Conservation (phyloP, 177 flowering plant species). For the Vitis hybrid region DNA sequence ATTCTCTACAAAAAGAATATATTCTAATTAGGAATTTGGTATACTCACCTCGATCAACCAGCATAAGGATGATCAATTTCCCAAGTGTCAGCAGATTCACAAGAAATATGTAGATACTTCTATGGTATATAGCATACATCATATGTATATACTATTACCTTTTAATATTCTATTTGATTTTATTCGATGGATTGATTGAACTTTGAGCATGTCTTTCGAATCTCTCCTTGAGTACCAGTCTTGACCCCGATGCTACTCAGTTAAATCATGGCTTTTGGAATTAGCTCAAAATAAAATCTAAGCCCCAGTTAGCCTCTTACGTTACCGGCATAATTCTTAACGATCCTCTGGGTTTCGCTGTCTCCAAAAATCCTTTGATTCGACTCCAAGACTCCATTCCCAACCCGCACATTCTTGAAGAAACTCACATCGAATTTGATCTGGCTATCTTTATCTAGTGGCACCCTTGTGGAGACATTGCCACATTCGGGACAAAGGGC, state of each 20-base stretch:
- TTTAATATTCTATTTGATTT: neutral
- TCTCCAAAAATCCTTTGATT: conserved; percentile 76
- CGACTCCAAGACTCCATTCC: conserved; percentile 65
- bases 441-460: conserved; percentile 58
- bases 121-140: no score
- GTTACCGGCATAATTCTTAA: conserved; percentile 53
- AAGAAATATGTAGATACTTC: no score
- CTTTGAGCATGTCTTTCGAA: conserved; percentile 61
- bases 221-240: conserved; percentile 68
- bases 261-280: conserved; percentile 57
- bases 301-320: conserved; percentile 62
- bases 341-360: conserved; percentile 33
- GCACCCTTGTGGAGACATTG: conserved; percentile 50
- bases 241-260: conserved; percentile 74
- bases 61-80: no score
- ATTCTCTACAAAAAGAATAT: no score
- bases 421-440: conserved; percentile 48
- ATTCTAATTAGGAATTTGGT: no score
- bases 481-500: conserved; percentile 50
- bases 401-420: conserved; percentile 64
- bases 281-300: conserved; percentile 50
- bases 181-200: conserved; percentile 33
- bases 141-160: no score
- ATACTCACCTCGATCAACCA: no score
- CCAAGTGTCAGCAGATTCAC: no score